Conservation (phyloP, 345 rosid species). For the Salix exigua region DNA sequence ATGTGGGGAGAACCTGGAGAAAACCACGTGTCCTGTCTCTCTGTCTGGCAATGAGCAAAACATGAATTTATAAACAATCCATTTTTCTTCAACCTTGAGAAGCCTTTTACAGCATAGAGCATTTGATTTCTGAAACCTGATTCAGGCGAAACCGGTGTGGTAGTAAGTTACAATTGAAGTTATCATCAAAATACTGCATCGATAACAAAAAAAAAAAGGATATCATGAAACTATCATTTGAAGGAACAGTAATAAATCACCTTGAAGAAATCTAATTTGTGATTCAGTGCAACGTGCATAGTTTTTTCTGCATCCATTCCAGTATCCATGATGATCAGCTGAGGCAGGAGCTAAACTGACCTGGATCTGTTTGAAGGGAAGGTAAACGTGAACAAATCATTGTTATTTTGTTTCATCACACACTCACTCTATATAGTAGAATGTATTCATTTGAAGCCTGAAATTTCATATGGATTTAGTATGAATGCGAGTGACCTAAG, state of each 20-base stretch:
- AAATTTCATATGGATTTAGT: too few relatives aligned
- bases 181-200: not conserved
- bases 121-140: constrained; percentile 82
- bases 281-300: constrained; percentile 59
- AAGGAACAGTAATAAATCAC: constrained; percentile 27
- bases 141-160: not conserved
- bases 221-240: not conserved
- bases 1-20: constrained; percentile 73
- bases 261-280: constrained; percentile 72
- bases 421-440: too few relatives aligned
- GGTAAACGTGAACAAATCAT: too few relatives aligned
- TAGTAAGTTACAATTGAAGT: too few relatives aligned
- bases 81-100: constrained; percentile 60
- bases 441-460: too few relatives aligned
- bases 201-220: not conserved
- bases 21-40: constrained; percentile 95
- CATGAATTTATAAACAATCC: constrained; percentile 90
- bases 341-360: constrained; percentile 84
- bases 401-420: too few relatives aligned
- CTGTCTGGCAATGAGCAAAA: constrained; percentile 93
- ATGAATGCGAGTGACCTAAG: too few relatives aligned
- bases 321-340: constrained; percentile 82
- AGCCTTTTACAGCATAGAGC: constrained; percentile 57
- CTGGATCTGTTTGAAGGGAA: constrained; percentile 49
- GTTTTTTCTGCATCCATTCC: constrained; percentile 80